phyloP scores from a whole-genome alignment of 106 monocot genomes.

The Chionographis japonica region DNA sequence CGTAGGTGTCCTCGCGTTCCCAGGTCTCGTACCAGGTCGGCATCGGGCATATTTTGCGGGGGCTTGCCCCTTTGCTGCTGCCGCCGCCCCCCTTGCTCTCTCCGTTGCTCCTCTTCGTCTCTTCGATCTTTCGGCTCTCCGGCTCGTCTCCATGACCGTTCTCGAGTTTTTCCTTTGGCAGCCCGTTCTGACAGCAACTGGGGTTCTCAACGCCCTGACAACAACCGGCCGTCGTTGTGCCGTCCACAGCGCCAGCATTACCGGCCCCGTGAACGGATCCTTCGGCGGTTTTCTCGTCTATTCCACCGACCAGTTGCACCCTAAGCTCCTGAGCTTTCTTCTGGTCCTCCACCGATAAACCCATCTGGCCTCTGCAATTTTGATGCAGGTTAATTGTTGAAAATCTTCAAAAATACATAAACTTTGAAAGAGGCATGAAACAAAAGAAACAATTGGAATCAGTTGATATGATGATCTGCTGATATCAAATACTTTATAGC shows the following conservation, averaged over 20 bases:
- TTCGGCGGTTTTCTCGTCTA: constrained; percentile 3
- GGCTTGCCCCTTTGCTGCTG: constrained; percentile 2
- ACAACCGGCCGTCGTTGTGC: constrained; percentile 18
- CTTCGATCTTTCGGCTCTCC: background rate
- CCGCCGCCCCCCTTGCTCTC: background rate
- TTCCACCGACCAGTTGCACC: constrained; percentile 7
- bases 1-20: constrained; percentile 88
- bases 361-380: constrained; percentile 56
- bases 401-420: background rate
- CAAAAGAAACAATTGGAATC: no score
- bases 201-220: constrained; percentile 37
- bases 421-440: no score
- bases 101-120: constrained; percentile 2
- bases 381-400: background rate
- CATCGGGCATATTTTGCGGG: constrained; percentile 31
- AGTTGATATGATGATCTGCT: no score
- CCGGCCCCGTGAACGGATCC: constrained; percentile 2
- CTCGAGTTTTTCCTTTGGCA: constrained; percentile 9
- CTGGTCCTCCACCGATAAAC: constrained; percentile 51
- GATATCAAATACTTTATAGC: no score
- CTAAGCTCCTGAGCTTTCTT: constrained; percentile 19
- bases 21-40: constrained; percentile 77
- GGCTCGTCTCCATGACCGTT: constrained; percentile 1
- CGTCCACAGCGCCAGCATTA: background rate
- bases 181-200: constrained; percentile 41